These are phyloP conservation scores for Aspergillus bombycis DNA, from an alignment of 2,329 filamentous ascomycete species.

Conservation along the genomic window DNA sequence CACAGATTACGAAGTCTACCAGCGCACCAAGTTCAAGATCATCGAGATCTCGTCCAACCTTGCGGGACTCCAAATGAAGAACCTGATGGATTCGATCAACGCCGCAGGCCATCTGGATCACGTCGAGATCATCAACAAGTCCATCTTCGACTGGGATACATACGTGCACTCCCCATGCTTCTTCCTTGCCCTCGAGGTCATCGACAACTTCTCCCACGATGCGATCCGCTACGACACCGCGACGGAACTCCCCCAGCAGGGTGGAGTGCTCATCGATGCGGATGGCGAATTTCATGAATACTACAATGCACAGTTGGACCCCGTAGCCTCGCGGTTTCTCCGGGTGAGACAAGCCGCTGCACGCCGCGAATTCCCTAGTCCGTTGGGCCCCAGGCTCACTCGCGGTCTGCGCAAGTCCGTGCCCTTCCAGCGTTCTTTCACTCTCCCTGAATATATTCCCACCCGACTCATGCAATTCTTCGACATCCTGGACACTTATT, in stretches of 20 bases:
- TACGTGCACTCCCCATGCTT: conserved; percentile 93
- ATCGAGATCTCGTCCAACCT: conserved; percentile 91
- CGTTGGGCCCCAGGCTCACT: conserved; percentile 53
- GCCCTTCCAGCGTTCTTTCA: conserved; percentile 76
- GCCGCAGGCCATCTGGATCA: conserved; percentile 77
- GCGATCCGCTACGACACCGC: conserved; percentile 83
- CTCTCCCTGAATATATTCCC: conserved; percentile 86
- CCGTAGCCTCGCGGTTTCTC: conserved; percentile 79
- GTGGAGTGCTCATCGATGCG: conserved; percentile 80
- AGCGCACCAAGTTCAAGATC: conserved; percentile 88
- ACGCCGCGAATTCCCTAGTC: conserved; percentile 46
- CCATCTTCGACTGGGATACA: conserved; percentile 90
- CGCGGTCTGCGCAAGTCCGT: conserved; percentile 65
- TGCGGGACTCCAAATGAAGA: conserved; percentile 74
- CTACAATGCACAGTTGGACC: conserved; percentile 79
- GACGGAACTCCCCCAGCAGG: conserved; percentile 83
- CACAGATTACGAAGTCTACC: conserved; percentile 87
- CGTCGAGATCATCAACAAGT: conserved; percentile 92
- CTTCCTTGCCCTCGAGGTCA: conserved; percentile 96
- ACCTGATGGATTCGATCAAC: conserved; percentile 67
- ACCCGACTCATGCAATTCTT: conserved; percentile 97
- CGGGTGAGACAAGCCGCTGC: conserved; percentile 78
- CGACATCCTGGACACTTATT: conserved; percentile 82
- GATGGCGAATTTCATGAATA: conserved; percentile 94
- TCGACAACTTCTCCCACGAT: conserved; percentile 98